Base-by-base conservation (phyloP, 208 protist species). In the Leishmania tarentolae region DNA sequence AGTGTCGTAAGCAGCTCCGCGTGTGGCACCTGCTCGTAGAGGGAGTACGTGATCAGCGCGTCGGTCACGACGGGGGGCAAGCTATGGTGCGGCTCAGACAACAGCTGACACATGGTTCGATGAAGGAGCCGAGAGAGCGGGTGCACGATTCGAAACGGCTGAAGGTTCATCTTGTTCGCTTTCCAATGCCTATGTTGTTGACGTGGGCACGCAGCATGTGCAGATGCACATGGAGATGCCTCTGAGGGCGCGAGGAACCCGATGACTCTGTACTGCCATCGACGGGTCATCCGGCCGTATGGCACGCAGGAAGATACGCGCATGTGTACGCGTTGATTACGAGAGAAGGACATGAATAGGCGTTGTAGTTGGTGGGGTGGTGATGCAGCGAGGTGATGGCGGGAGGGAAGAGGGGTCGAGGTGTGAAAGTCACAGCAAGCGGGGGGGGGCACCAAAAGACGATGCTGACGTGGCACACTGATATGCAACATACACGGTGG, bases 21-120 rank as follows among this genome's bases (percentile, higher is more conserved):
- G 77, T 96, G 91, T n/a, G 78, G 75, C 47, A 93, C 91, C 50
- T 88, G 84, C 82, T 96, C 90, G 56, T 87, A 77, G n/a, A 88
- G 72, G 35, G 86, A 87, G 69, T 89, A 88, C 17, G 83, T 80
- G 42, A 82, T 75, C 71, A 93, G 70, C 11, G 86, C 53, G 47
- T 96, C 91, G 5, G 19, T 85, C 19, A 57, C 75, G 31, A 82
- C 57, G 44, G 52, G 28, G 5, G 80, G 66, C 63, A 85, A 71
- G 50, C 28, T 57, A 19, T 37, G 17, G 5, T 75, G 63, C 50
- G 72, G 66, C 47, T 82, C 75, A 37, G 0, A 28, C 57, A 90
- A 40, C 9, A 79, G 50, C 44, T 79, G 74, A 50, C 80, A 65
- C 50, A 96, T 74, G 0, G 87, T 79, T 31, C 68, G 66, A 35